Evolutionary conservation across 768 basidiomycete genomes (phyloP), one percentile per base, ranked within the genome.

Genomic region (Fistulinella prunicolor): DNA sequence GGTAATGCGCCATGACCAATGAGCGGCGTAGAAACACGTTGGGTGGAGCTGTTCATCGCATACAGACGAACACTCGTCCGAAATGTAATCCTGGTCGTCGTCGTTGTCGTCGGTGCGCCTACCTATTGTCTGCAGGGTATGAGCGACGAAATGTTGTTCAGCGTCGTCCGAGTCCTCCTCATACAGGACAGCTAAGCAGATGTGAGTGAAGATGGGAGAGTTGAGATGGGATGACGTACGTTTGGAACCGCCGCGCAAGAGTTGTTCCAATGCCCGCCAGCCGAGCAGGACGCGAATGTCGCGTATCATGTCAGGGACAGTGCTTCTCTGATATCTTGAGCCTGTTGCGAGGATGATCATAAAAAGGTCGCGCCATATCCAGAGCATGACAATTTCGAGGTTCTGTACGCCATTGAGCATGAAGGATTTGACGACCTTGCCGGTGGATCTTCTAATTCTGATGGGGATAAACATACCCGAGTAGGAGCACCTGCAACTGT

Each of bases 291-390:
- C 51, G 30, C 80, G 79, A 41, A 86, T 78, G 47, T 85, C 83
- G n/a, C 72, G 67, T 19, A 86, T 63, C 74, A 85, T 83, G 7
- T 75, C 70, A 0, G 75, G 72, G 13, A 84, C 66, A 41, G 54
- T 51, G 35, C 66, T 58, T 44, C 53, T 55, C 29, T 64, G 54
- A 38, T 61, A 50, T 56, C 57, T 45, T 34, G 64, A 44, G 54
- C 72, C 61, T 49, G 56, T 65, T 0, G 75, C 73, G 8, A 80
- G 72, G 62, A 86, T 65, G 21, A 75, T 76, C 9, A 86, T 59
- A 51, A 86, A 79, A 17, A 86, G 70, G 50, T 86, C 85, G 6
- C 84, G 74, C 84, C 84, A 86, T 44, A 86, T 77, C 81, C 82
- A 86, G 16, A 83, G 62, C 6, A 79, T 49, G 34, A 76, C 68